Conservation (phyloP, 2,329 filamentous ascomycete genomes). For the Talaromyces sp. region DNA sequence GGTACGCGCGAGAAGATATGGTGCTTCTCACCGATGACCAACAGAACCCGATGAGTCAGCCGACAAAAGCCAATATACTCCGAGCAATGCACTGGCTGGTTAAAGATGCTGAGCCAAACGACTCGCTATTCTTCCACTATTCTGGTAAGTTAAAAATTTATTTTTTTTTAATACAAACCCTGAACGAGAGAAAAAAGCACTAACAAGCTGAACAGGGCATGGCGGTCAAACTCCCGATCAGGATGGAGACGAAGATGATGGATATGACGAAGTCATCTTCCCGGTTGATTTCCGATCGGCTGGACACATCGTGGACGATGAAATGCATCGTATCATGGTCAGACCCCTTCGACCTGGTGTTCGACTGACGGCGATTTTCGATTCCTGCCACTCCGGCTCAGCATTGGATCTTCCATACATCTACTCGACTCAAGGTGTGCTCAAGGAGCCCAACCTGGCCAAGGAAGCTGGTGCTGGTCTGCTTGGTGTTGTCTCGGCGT, state of each 20-base stretch:
- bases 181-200: not conserved
- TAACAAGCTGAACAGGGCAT: conserved; percentile 48
- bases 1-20: conserved; percentile 94
- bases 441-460: conserved; percentile 64
- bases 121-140: conserved; percentile 97
- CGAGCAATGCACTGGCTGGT: conserved; percentile 98
- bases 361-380: conserved; percentile 65
- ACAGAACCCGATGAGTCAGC: conserved; percentile 94
- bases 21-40: conserved; percentile 94
- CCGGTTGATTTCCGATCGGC: conserved; percentile 65
- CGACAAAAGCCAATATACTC: conserved; percentile 90
- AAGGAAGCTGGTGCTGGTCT: conserved; percentile 63
- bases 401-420: conserved; percentile 63
- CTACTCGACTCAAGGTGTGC: conserved; percentile 61
- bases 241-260: conserved; percentile 72
- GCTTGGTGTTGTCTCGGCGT: conserved; percentile 65
- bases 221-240: conserved; percentile 69
- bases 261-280: conserved; percentile 73
- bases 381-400: conserved; percentile 63
- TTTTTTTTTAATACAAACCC: no score
- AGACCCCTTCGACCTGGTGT: conserved; percentile 73
- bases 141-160: conserved; percentile 57
- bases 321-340: conserved; percentile 75
- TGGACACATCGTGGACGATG: conserved; percentile 73
- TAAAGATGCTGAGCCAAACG: conserved; percentile 85